phyloP scores from a whole-genome alignment of 2,329 filamentous ascomycete species.

The Rosellinia necatrix region DNA sequence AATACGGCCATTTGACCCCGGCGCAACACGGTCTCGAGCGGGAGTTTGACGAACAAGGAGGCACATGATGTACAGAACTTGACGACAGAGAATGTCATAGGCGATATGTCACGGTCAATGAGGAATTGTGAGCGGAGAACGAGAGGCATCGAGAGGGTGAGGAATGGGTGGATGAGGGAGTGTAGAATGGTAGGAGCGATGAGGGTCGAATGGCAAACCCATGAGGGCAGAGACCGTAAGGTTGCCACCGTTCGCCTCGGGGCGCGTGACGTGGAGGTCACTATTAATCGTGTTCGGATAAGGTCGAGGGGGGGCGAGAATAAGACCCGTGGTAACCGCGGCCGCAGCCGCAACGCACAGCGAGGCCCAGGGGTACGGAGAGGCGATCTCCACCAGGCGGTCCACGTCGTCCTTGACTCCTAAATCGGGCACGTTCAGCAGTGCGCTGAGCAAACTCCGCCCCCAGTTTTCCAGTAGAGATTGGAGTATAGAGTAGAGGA shows the following conservation, averaged over 20 bases:
- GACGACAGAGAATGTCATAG: conserved; percentile 78
- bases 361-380: conserved; percentile 80
- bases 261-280: conserved; percentile 76
- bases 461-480: conserved; percentile 92
- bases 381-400: conserved; percentile 72
- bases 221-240: conserved; percentile 77
- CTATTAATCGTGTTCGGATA: conserved; percentile 83
- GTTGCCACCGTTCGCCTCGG: conserved; percentile 79
- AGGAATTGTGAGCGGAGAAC: conserved; percentile 83
- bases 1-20: conserved; percentile 82
- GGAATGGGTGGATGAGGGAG: conserved; percentile 79
- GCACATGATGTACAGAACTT: conserved; percentile 80
- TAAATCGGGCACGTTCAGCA: conserved; percentile 87
- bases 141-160: conserved; percentile 82
- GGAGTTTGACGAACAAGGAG: conserved; percentile 85
- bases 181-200: conserved; percentile 85
- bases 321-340: conserved; percentile 73
- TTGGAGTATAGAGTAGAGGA: conserved; percentile 85
- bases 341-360: conserved; percentile 71
- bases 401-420: conserved; percentile 78
- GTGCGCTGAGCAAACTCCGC: conserved; percentile 83
- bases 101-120: conserved; percentile 81
- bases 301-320: conserved; percentile 88
- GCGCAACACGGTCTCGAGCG: conserved; percentile 88
- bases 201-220: conserved; percentile 71